phyloP scores from a whole-genome alignment of 2,329 filamentous ascomycete genomes.

The Botrytis pseudocinerea region DNA sequence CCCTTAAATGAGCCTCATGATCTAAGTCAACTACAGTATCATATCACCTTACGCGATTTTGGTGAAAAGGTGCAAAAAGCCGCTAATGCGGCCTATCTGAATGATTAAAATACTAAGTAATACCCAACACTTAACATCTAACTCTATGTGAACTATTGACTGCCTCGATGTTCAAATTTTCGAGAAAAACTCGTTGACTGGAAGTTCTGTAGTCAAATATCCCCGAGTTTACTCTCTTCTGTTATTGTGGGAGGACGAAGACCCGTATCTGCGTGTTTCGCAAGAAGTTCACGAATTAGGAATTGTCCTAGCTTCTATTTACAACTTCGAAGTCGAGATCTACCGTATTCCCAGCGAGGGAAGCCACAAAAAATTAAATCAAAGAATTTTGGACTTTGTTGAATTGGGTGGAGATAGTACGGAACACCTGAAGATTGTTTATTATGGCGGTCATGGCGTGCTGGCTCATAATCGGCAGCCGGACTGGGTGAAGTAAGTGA shows the following conservation, averaged over 20 bases:
- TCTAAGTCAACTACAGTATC: conserved; percentile 26
- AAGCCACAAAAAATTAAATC: conserved; percentile 1
- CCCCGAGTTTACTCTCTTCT: conserved; percentile 41
- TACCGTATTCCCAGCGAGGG: conserved; percentile 34
- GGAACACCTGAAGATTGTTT: not conserved
- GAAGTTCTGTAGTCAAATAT: conserved; percentile 42
- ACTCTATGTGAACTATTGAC: not conserved
- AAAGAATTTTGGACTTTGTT: not conserved
- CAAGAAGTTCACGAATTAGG: not conserved
- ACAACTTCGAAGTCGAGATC: not conserved
- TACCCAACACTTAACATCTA: not conserved
- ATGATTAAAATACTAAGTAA: conserved; percentile 52
- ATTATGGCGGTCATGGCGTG: not conserved
- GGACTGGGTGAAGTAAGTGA: not conserved
- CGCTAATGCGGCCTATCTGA: conserved; percentile 62
- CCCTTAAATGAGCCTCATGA: conserved; percentile 1
- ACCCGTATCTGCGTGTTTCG: not conserved
- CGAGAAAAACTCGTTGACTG: not conserved
- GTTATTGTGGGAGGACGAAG: not conserved
- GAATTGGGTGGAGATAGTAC: not conserved
- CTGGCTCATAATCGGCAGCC: not conserved
- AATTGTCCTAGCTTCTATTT: not conserved
- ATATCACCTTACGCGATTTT: conserved; percentile 27
- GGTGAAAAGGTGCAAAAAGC: conserved; percentile 57
- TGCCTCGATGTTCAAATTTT: not conserved